Percentiles rank a stretch among this genome's conserved stretches.
Conservation (phyloP, 2,329 filamentous ascomycete genomes). For the Fonsecaea nubica region DNA sequence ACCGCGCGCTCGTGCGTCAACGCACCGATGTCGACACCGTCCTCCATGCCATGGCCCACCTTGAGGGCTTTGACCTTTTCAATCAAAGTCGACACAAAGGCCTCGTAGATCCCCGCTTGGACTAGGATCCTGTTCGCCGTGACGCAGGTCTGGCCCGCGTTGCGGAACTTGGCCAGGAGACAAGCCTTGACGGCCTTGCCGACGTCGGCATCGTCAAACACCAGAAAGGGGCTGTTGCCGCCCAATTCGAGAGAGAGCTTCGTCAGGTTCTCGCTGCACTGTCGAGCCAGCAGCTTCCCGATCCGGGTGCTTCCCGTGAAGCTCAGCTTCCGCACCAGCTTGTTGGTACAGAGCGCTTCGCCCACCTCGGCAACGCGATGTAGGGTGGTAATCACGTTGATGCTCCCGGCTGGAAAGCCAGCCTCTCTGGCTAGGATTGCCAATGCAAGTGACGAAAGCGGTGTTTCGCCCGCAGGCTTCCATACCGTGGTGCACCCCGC, state of each 20-base stretch:
- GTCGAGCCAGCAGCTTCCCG: constrained; percentile 65
- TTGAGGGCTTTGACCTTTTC: constrained; percentile 46
- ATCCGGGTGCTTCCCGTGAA: constrained; percentile 67
- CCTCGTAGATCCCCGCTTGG: constrained; percentile 78
- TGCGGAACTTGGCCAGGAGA: constrained; percentile 17
- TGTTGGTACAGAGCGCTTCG: constrained; percentile 50
- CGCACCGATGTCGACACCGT: constrained; percentile 80
- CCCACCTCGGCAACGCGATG: constrained; percentile 46
- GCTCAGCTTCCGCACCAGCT: constrained; percentile 62
- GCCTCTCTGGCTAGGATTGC: constrained; percentile 62
- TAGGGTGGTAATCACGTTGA: constrained; percentile 64
- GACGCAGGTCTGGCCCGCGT: constrained; percentile 90
- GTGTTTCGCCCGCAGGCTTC: constrained; percentile 72
- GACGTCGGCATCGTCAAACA: constrained; percentile 68
- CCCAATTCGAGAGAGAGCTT: constrained; percentile 69
- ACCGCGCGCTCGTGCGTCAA: constrained; percentile 34
- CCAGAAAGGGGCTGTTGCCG: constrained; percentile 68
- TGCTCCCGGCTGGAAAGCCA: constrained; percentile 63
- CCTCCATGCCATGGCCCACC: constrained; percentile 54
- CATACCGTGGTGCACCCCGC: constrained; percentile 71
- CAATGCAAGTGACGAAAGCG: constrained; percentile 68
- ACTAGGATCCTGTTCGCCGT: constrained; percentile 89
- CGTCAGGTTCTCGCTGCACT: constrained; percentile 65
- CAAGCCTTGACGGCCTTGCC: constrained; percentile 43
- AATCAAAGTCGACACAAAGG: constrained; percentile 75